Evolutionary conservation across 2,329 filamentous ascomycete genomes (phyloP), one percentile per base, ranked within the genome.

Genomic region (Incumbomyces delicatus): DNA sequence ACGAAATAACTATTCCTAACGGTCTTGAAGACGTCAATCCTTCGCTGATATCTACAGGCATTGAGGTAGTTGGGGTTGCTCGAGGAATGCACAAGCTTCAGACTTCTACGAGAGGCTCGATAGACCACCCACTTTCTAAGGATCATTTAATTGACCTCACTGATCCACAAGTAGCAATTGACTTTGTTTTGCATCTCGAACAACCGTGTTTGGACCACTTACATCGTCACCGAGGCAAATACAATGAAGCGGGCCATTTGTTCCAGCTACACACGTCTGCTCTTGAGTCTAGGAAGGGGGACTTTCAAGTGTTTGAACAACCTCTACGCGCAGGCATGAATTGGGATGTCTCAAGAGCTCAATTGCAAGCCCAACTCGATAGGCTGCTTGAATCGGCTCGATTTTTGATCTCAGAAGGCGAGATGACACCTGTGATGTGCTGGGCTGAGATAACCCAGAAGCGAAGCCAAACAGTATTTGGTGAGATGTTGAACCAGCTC

Each of bases 391-490:
- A 58, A 27, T 46, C 57, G 14, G 52, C 56, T 20, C 49, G 53
- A 6, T 50, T 53, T 6, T 48, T 61, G 11, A 50, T 54, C 17
- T 50, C 61, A 6, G 53, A 53, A 10, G 62, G 60, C 8, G 66
- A 68, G 47, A 55, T 69, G 40, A 68, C 66, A 3, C 66, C 66
- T 0, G 57, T 66, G 7, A 64, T 68, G 45, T 64, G 63, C 1
- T 69, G 66, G 66, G 57, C 61, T 37, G 48, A 57, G 17, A 58
- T 69, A 16, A 42, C 48, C 3, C 60, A 61, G 42, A 63, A 63
- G 0, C 52, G 58, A 1, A 67, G 67, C 27, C 52, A 56, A 2
- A 53, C 50, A 1, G 47, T 68, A 3, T 58, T 63, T 34, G 41
- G 60, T 11, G 50, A 57, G 8, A 50, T 48, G 5, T 47, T 68